A percentile compares a stretch with the other conserved stretches of the same genome.
Evolutionary conservation across 306 rosid genomes (phyloP).

Genomic region (Medicago arabica): DNA sequence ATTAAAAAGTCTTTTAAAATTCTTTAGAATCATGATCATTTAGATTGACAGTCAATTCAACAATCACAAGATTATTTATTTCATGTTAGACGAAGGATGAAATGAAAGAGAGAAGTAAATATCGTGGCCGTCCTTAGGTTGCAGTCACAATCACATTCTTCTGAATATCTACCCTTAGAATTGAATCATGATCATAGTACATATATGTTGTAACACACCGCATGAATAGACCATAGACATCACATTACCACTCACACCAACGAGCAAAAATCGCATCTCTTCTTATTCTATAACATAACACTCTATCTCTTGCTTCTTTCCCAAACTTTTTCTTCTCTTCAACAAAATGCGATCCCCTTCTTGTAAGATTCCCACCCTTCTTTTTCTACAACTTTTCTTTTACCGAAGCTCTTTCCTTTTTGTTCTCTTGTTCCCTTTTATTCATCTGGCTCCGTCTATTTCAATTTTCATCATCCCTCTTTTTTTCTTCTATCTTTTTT

Average conservation of each 20-base stretch:
- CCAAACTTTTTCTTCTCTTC: conserved; percentile 52
- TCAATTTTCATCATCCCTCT: background rate
- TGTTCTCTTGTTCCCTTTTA: conserved; percentile 40
- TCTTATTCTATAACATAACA: conserved; percentile 31
- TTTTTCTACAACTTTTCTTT: conserved; percentile 29
- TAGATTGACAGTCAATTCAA: no score
- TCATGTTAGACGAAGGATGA: conserved; percentile 6
- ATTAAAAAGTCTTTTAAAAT: no score
- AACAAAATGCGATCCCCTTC: conserved; percentile 68
- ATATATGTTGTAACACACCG: conserved; percentile 5
- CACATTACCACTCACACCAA: background rate
- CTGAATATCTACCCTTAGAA: no score
- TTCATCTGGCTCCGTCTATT: conserved; percentile 44
- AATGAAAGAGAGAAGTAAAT: no score
- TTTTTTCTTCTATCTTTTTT: conserved; percentile 35
- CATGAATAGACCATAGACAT: conserved; percentile 22
- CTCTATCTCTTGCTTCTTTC: conserved; percentile 84
- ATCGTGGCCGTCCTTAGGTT: no score
- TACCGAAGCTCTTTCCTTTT: conserved; percentile 56
- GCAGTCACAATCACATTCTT: no score
- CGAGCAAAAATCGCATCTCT: conserved; percentile 50
- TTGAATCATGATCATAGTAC: no score
- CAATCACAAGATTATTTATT: no score
- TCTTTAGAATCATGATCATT: no score
- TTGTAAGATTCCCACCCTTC: conserved; percentile 61